Evolutionary conservation across 768 basidiomycete genomes (phyloP).

Genomic region (Leccinum fibrillosum): DNA sequence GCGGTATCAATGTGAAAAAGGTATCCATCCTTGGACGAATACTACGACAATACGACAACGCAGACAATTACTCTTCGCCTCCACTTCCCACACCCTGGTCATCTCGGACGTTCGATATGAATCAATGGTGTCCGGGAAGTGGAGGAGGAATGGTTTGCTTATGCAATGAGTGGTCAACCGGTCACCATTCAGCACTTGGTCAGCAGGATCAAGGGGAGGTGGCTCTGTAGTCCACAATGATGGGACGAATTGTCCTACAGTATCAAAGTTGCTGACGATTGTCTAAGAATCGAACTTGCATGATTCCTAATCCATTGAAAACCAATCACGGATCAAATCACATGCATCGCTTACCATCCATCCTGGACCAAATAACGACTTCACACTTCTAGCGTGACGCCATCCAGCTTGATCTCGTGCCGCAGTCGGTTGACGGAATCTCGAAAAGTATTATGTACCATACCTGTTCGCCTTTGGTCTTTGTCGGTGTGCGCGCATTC

Average conservation of each 20-base stretch:
- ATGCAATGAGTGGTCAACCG: too few species aligned
- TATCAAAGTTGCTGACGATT: background rate
- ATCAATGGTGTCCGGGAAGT: background rate
- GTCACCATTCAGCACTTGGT: background rate
- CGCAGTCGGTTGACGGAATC: background rate
- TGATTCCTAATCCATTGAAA: background rate
- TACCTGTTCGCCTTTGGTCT: background rate
- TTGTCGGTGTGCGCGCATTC: constrained; percentile 1
- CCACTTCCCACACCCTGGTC: background rate
- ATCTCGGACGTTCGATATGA: background rate
- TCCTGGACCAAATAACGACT: background rate
- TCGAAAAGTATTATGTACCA: background rate
- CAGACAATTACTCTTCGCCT: background rate
- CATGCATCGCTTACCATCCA: background rate
- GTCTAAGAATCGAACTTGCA: background rate
- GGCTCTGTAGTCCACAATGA: background rate
- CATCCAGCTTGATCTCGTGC: background rate
- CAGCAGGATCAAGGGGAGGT: background rate
- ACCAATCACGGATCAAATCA: background rate
- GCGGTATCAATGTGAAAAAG: background rate
- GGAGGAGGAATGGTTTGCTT: too few species aligned
- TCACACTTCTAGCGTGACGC: background rate
- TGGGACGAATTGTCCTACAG: background rate
- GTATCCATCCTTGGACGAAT: background rate
- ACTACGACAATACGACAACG: background rate